phyloP scores from a whole-genome alignment of 345 rosid species.

The Conringia planisiliqua region DNA sequence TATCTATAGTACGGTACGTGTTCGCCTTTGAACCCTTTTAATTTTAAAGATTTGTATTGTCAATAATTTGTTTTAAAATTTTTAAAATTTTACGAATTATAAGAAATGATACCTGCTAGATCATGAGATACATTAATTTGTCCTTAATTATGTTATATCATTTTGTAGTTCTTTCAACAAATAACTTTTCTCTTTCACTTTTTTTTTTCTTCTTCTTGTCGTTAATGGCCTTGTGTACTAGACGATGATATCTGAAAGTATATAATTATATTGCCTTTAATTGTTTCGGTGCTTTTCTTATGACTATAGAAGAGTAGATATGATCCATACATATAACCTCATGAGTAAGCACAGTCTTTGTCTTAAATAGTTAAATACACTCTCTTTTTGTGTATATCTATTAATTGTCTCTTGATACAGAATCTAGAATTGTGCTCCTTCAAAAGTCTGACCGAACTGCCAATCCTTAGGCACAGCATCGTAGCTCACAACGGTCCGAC shows the following conservation, averaged over 20 bases:
- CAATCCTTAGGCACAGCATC: constrained; percentile 52
- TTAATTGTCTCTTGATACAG: neutral
- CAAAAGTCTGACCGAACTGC: constrained; percentile 66
- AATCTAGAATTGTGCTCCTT: constrained; percentile 48
- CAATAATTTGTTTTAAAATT: neutral
- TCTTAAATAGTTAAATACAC: no score
- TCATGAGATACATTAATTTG: neutral
- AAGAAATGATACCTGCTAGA: neutral
- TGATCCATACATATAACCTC: neutral
- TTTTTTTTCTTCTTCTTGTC: neutral
- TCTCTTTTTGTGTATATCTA: neutral
- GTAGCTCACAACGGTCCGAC: constrained; percentile 42
- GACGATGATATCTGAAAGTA: neutral
- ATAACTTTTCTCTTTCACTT: no score
- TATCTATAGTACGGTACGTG: neutral
- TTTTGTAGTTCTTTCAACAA: neutral
- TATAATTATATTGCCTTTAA: neutral
- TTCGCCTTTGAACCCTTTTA: neutral
- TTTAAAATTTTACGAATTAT: neutral
- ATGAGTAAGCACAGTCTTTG: neutral
- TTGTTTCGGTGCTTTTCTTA: neutral
- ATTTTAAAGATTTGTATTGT: neutral
- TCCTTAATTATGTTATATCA: neutral
- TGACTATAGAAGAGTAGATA: neutral
- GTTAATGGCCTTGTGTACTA: neutral